These are phyloP conservation scores for Nymphaea thermarum DNA, from an alignment of 164 flowering plant genomes.

Conservation along the genomic window DNA sequence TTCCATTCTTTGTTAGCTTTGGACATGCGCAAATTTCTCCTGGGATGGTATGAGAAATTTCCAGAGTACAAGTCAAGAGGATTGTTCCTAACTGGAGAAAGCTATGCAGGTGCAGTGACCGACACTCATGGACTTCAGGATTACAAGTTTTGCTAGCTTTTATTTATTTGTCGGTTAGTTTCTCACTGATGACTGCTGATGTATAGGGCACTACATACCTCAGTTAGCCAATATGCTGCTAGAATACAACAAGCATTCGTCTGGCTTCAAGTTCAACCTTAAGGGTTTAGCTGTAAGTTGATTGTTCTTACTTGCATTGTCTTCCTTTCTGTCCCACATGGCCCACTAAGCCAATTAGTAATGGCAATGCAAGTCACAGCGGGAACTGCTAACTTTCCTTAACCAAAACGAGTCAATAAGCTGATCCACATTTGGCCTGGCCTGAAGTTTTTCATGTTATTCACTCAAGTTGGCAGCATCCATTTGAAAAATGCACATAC, in stretches of 20 bases:
- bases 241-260: conserved; percentile 56
- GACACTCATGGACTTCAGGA: background rate
- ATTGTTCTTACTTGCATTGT: background rate
- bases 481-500: no score
- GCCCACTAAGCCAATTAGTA: background rate
- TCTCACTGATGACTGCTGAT: background rate
- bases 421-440: background rate
- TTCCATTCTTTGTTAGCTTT: conserved; percentile 38
- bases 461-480: no score
- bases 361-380: background rate
- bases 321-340: background rate
- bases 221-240: conserved; percentile 66
- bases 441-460: no score
- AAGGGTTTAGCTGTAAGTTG: conserved; percentile 85
- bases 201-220: conserved; percentile 87
- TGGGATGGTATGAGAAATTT: conserved; percentile 73
- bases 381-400: background rate
- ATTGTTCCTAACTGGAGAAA: conserved; percentile 87
- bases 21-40: conserved; percentile 64
- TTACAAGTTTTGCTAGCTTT: background rate
- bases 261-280: conserved; percentile 66
- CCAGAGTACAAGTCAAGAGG: conserved; percentile 53
- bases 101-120: conserved; percentile 71
- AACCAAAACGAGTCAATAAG: background rate
- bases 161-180: background rate